These are phyloP conservation scores for Malassezia slooffiae DNA, from an alignment of 1,284 basidiomycete species.

Conservation along the genomic window DNA sequence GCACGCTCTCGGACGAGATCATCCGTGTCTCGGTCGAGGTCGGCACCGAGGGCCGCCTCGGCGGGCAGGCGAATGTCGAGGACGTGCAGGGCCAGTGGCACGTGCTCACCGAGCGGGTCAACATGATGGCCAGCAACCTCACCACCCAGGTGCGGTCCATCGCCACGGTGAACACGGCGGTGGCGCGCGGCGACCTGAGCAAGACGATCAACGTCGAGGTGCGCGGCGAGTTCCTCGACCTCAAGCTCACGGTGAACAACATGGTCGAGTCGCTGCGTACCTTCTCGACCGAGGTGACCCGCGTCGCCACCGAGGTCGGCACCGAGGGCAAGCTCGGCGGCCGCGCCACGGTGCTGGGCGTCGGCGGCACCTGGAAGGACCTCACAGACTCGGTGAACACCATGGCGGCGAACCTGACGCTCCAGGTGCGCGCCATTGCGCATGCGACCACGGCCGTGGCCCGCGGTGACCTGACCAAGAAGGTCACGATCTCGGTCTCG, in stretches of 20 bases:
- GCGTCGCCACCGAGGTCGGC: constrained; percentile 47
- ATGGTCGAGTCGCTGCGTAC: constrained; percentile 47
- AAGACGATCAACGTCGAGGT: constrained; percentile 47
- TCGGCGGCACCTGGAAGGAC: constrained; percentile 52
- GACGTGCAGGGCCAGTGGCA: constrained; percentile 50
- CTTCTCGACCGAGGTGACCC: constrained; percentile 47
- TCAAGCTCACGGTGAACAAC: constrained; percentile 46
- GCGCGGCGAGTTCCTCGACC: constrained; percentile 43
- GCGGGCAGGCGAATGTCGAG: constrained; percentile 70
- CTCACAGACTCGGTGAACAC: constrained; percentile 65
- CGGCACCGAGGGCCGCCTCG: constrained; percentile 77
- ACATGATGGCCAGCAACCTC: constrained; percentile 56
- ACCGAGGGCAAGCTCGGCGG: constrained; percentile 47
- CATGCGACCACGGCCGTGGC: constrained; percentile 92
- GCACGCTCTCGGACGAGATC: constrained; percentile 43
- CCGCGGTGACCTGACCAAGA: constrained; percentile 80
- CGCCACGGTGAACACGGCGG: constrained; percentile 42
- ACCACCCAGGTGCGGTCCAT: constrained; percentile 71
- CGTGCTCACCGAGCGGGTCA: constrained; percentile 46
- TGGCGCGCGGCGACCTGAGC: constrained; percentile 43
- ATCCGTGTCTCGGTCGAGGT: constrained; percentile 70
- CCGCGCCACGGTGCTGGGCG: constrained; percentile 45
- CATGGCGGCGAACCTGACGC: constrained; percentile 62
- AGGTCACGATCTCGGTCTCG: constrained; percentile 79
- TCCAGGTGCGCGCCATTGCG: constrained; percentile 89